Percentiles rank a stretch among this genome's conserved stretches.
phyloP scores from a whole-genome alignment of 495 filamentous ascomycete species.

The Aspergillus coremiiformis region DNA sequence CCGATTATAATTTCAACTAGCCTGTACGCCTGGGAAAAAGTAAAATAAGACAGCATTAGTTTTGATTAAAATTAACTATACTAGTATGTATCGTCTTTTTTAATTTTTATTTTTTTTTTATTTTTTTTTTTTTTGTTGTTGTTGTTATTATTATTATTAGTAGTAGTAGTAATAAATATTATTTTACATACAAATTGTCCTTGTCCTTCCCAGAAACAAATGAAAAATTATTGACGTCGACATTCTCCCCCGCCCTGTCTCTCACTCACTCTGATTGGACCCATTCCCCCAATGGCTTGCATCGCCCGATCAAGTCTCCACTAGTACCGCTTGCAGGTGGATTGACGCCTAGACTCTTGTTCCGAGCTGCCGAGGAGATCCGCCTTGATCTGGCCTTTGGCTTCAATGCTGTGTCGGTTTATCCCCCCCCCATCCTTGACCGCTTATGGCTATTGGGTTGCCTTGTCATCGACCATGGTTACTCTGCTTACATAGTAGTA shows the following conservation, averaged over 20 bases:
- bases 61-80: not conserved
- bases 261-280: slow-evolving; percentile 4
- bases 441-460: not conserved
- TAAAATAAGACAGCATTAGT: not conserved
- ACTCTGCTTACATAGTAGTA: not conserved
- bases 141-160: too few relatives aligned
- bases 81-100: not conserved
- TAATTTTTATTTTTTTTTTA: not conserved
- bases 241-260: not conserved
- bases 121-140: not conserved
- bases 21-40: not conserved
- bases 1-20: not conserved
- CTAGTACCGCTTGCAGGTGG: slow-evolving; percentile 17
- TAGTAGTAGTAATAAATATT: too few relatives aligned
- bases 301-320: slow-evolving; percentile 18
- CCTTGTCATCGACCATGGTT: not conserved
- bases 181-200: not conserved
- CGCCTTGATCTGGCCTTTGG: slow-evolving; percentile 1
- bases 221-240: not conserved
- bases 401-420: too few relatives aligned
- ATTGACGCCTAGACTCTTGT: slow-evolving; percentile 18
- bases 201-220: not conserved
- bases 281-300: slow-evolving; percentile 6
- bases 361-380: slow-evolving; percentile 18
- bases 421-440: not conserved